Conservation (phyloP, 129 eudicot species). For the Cynara cardunculus region DNA sequence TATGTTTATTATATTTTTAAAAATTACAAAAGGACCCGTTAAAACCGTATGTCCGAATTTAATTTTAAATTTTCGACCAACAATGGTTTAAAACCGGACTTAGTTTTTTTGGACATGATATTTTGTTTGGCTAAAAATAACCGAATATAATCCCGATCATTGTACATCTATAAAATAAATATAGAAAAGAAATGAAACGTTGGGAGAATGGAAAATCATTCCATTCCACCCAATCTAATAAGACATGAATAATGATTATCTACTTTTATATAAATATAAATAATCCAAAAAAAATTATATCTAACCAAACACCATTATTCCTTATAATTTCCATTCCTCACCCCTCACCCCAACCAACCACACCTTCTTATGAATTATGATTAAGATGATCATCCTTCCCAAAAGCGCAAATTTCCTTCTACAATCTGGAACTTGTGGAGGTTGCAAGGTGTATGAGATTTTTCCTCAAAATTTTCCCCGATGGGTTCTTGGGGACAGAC, state of each 20-base stretch:
- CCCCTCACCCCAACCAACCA: background rate
- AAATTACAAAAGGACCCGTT: too few species aligned
- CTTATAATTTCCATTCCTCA: background rate
- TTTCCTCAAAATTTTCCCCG: slow-evolving; percentile 90
- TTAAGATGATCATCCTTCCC: background rate
- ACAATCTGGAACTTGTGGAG: slow-evolving; percentile 61
- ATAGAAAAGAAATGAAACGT: background rate
- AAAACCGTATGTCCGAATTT: too few species aligned
- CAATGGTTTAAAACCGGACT: too few species aligned
- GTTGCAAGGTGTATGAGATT: slow-evolving; percentile 82
- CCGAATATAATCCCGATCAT: background rate
- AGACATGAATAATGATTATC: background rate
- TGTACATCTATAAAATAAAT: too few species aligned
- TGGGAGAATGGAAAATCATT: background rate
- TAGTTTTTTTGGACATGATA: too few species aligned
- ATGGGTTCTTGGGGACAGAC: slow-evolving; percentile 90
- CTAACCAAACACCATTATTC: background rate
- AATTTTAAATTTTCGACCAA: too few species aligned
- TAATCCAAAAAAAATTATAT: background rate
- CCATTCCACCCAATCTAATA: background rate
- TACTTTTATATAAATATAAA: background rate
- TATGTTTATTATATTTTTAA: too few species aligned
- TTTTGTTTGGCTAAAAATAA: background rate
- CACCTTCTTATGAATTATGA: background rate
- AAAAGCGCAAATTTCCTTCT: background rate